Evolutionary conservation across 2,329 filamentous ascomycete species (phyloP), one percentile per base, ranked within the genome.

Genomic region (Diaporthe aspalathi): DNA sequence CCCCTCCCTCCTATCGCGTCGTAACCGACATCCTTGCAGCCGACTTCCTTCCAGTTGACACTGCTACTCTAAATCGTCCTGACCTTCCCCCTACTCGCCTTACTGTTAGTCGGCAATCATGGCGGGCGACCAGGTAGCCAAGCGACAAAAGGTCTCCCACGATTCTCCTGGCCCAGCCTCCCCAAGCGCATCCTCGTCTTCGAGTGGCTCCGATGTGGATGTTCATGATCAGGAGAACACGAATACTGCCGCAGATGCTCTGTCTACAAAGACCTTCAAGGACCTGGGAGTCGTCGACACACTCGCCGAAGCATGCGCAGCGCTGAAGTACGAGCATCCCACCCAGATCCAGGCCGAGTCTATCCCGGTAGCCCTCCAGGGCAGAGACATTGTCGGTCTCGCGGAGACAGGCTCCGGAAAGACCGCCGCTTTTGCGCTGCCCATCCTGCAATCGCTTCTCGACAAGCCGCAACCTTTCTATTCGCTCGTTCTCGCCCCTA

Each of bases 321-420:
- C 89, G 0, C 87, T 98, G 67, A 92, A 93, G 74, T 99, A 94
- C 87, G 97, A 92, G 77, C 83, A 88, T 35, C 94, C 96, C 0
- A 99, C 95, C 1, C 92, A 95, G 0, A 98, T 99, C 74, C 96
- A 98, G 81, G 87, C 88, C 66, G 89, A 97, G 80, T 88, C 94
- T 0, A 97, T 98, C 76, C 95, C 95, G 5, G 78, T 87, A 56
- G 94, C 94, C 29, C 87, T 98, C 9, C 82, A 92, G 77, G 92
- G 92, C 65, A 89, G 93, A 78, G 95, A 97, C 80, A 86, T 97
- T 57, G 97, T 99, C 76, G 96, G 95, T 52, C 87, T 98, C 66
- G 96, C 96, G 40, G 95, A 99, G 83, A 99, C 96, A 0, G 96
- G 96, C 76, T 94, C 91, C 78, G 96, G 96, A 82, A 99, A 98